Evolutionary conservation across 2,329 filamentous ascomycete genomes (phyloP).

Genomic region (Verticillium zaregamsianum): DNA sequence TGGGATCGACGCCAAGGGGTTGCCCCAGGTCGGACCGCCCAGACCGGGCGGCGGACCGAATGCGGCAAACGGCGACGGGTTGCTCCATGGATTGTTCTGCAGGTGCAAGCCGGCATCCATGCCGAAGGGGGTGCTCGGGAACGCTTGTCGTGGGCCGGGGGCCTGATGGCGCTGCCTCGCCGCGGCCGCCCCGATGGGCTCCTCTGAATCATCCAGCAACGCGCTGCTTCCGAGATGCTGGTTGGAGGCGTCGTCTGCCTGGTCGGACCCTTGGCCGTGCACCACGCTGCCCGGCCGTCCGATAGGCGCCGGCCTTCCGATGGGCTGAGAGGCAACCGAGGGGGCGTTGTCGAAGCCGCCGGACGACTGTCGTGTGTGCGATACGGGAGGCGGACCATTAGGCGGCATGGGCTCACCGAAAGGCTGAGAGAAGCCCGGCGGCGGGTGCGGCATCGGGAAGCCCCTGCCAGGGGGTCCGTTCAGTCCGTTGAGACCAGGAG

Average conservation of each 20-base stretch:
- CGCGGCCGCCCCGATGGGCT: conserved; percentile 32
- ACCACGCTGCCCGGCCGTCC: conserved; percentile 76
- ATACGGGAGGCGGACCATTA: conserved; percentile 37
- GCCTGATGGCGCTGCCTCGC: conserved; percentile 42
- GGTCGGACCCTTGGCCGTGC: conserved; percentile 44
- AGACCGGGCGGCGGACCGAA: conserved; percentile 45
- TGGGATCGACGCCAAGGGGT: conserved; percentile 5
- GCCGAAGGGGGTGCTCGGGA: conserved; percentile 33
- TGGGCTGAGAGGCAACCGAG: conserved; percentile 53
- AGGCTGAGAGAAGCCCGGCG: conserved; percentile 50
- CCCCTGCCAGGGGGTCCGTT: conserved; percentile 27
- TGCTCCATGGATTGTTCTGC: conserved; percentile 37
- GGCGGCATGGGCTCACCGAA: conserved; percentile 33
- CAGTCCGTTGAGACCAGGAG: conserved; percentile 44
- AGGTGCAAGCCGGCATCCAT: conserved; percentile 35
- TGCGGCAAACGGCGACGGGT: conserved; percentile 23
- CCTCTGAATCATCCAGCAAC: conserved; percentile 72
- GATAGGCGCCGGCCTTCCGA: conserved; percentile 80
- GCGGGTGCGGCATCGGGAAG: conserved; percentile 34
- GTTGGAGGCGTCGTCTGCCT: conserved; percentile 67
- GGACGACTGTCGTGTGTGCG: conserved; percentile 75
- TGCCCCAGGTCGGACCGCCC: conserved; percentile 32
- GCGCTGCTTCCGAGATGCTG: conserved; percentile 88
- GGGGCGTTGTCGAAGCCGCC: conserved; percentile 56
- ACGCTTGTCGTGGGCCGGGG: conserved; percentile 43